Conservation (phyloP, 805 yeast genomes). For the Candida sakaeoensis region DNA sequence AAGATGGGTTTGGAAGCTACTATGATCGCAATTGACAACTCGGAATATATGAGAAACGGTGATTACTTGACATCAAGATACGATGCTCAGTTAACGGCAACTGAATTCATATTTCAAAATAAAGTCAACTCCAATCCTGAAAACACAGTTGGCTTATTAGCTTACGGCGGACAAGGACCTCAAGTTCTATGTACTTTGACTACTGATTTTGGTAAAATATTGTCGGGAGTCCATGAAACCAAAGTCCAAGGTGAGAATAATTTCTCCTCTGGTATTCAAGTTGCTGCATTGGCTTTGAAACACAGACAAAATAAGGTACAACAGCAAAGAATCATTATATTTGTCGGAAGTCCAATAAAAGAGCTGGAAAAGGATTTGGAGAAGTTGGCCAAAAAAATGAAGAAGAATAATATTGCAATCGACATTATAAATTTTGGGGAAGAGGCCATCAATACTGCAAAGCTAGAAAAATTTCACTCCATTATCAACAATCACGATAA, state of each 20-base stretch:
- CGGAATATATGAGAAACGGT: slow-evolving; percentile 94
- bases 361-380: slow-evolving; percentile 71
- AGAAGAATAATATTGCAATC: slow-evolving; percentile 86
- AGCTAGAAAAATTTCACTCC: slow-evolving; percentile 74
- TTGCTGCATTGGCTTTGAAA: slow-evolving; percentile 85
- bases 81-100: slow-evolving; percentile 89
- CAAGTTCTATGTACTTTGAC: slow-evolving; percentile 87
- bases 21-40: slow-evolving; percentile 91
- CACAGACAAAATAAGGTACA: slow-evolving; percentile 95
- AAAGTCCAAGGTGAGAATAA: slow-evolving; percentile 65
- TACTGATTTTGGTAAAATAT: slow-evolving; percentile 77
- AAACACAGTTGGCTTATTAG: slow-evolving; percentile 85
- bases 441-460: slow-evolving; percentile 68
- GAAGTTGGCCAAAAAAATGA: slow-evolving; percentile 84
- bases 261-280: slow-evolving; percentile 81
- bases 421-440: slow-evolving; percentile 94
- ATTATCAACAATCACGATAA: slow-evolving; percentile 72
- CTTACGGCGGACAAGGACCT: slow-evolving; percentile 82
- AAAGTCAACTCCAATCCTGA: slow-evolving; percentile 91
- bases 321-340: slow-evolving; percentile 82
- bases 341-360: slow-evolving; percentile 81
- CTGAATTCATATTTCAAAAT: slow-evolving; percentile 78
- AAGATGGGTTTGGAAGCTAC: slow-evolving; percentile 93
- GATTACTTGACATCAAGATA: slow-evolving; percentile 86
- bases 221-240: slow-evolving; percentile 79